Conservation (phyloP, 2,329 filamentous ascomycete species). For the Aspergillus ustus region DNA sequence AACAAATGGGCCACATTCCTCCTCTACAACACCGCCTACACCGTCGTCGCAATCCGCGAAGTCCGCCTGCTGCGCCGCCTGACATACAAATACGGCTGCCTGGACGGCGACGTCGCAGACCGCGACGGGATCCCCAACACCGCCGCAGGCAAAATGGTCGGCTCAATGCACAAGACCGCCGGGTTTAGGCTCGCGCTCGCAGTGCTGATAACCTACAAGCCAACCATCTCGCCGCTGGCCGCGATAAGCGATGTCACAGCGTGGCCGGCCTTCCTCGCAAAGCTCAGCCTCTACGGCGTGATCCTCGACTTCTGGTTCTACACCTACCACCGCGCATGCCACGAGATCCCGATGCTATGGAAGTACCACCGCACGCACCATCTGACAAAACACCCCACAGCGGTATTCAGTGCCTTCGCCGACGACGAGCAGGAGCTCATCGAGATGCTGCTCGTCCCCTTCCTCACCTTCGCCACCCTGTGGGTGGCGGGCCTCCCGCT, state of each 20-base stretch:
- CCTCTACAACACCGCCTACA: conserved; percentile 5
- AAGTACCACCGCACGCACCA: conserved; percentile 13
- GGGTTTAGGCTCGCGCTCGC: conserved; percentile 1
- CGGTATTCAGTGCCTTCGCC: conserved; percentile 2
- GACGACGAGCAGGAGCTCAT: conserved; percentile 14
- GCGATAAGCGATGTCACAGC: neutral
- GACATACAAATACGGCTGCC: neutral
- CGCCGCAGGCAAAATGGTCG: neutral
- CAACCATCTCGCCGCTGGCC: neutral
- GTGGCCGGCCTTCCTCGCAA: neutral
- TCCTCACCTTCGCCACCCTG: conserved; percentile 1
- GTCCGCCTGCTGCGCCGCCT: conserved; percentile 5
- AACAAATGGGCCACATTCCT: neutral
- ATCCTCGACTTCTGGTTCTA: conserved; percentile 12
- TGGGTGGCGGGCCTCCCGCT: neutral
- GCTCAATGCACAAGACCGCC: neutral
- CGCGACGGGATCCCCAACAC: conserved; percentile 8
- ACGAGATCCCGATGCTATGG: conserved; percentile 6
- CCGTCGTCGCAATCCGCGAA: neutral
- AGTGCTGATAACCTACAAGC: neutral
- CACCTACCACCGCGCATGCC: conserved; percentile 8
- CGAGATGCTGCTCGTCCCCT: conserved; percentile 1
- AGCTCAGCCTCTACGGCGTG: neutral
- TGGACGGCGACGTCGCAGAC: conserved; percentile 7
- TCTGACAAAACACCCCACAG: conserved; percentile 7